phyloP scores from a whole-genome alignment of 2,329 filamentous ascomycete species.

The Fusarium nurragi region DNA sequence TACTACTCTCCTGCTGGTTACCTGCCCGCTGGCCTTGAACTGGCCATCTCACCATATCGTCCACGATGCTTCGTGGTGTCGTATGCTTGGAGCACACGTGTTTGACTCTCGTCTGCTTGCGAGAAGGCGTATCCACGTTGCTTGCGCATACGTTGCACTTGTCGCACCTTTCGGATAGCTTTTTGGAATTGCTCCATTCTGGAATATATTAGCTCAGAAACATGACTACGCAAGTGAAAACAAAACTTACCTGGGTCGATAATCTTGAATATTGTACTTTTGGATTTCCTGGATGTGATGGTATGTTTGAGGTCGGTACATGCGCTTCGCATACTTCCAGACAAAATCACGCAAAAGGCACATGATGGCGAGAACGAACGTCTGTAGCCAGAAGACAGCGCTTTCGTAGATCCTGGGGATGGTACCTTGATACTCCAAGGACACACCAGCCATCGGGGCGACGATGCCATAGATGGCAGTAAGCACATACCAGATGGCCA shows the following conservation, averaged over 20 bases:
- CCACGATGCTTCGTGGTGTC: constrained; percentile 94
- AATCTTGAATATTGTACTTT: constrained; percentile 99
- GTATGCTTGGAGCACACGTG: constrained; percentile 93
- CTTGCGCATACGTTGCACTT: constrained; percentile 99
- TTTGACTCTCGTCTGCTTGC: constrained; percentile 96
- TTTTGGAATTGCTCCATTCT: constrained; percentile 99
- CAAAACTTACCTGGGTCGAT: constrained; percentile 80
- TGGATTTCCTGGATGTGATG: constrained; percentile 99
- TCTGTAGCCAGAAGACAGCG: constrained; percentile 91
- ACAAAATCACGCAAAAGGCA: constrained; percentile 89
- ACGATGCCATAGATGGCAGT: constrained; percentile 87
- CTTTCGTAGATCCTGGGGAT: constrained; percentile 82
- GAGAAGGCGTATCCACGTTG: constrained; percentile 98
- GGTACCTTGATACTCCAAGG: constrained; percentile 84
- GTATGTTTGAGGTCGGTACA: constrained; percentile 96
- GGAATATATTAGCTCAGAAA: constrained; percentile 15
- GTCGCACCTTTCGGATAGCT: constrained; percentile 96
- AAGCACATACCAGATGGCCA: constrained; percentile 91
- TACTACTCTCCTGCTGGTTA: constrained; percentile 26
- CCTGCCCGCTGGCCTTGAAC: constrained; percentile 50
- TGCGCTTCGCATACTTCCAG: constrained; percentile 97
- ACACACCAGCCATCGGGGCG: constrained; percentile 83
- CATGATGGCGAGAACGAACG: constrained; percentile 78
- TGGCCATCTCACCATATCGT: constrained; percentile 92
- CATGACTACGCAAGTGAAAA: background rate